Conservation (phyloP, 768 basidiomycete species). For the Xerocomus potaroensis region DNA sequence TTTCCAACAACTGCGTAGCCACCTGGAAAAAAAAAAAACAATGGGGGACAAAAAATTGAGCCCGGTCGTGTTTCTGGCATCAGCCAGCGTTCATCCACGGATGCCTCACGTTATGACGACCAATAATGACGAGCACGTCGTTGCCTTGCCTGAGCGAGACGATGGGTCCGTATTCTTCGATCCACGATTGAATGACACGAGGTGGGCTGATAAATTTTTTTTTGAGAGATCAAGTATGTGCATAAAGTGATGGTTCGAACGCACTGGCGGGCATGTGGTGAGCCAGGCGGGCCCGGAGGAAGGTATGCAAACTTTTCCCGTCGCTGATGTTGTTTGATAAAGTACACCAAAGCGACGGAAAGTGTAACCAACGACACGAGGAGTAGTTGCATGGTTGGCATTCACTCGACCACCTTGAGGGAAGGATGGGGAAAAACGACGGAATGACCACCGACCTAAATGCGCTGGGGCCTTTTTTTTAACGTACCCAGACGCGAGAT, state of each 20-base stretch:
- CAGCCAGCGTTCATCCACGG: too few relatives aligned
- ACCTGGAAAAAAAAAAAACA: slow-evolving; percentile 9
- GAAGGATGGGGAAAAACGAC: too few relatives aligned
- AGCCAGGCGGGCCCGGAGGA: slow-evolving; percentile 19
- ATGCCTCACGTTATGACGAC: slow-evolving; percentile 16
- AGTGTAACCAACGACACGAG: background rate
- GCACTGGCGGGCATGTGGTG: slow-evolving; percentile 19
- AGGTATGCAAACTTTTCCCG: slow-evolving; percentile 10
- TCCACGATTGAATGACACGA: slow-evolving; percentile 20
- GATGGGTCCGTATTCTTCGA: slow-evolving; percentile 25
- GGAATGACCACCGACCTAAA: too few relatives aligned
- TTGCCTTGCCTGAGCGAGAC: slow-evolving; percentile 22
- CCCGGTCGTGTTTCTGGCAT: too few relatives aligned
- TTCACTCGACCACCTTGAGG: background rate
- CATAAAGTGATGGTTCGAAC: background rate
- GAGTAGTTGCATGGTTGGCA: background rate
- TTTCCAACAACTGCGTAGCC: slow-evolving; percentile 58
- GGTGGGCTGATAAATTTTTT: slow-evolving; percentile 9
- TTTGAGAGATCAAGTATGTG: background rate
- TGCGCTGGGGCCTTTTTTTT: too few relatives aligned
- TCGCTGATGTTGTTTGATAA: slow-evolving; percentile 3
- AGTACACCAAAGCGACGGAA: background rate
- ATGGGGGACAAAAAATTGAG: background rate
- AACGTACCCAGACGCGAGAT: too few relatives aligned
- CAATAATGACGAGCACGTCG: slow-evolving; percentile 25